Base-by-base conservation (phyloP, 805 yeast genomes). In the Ogataea trehalophila region DNA sequence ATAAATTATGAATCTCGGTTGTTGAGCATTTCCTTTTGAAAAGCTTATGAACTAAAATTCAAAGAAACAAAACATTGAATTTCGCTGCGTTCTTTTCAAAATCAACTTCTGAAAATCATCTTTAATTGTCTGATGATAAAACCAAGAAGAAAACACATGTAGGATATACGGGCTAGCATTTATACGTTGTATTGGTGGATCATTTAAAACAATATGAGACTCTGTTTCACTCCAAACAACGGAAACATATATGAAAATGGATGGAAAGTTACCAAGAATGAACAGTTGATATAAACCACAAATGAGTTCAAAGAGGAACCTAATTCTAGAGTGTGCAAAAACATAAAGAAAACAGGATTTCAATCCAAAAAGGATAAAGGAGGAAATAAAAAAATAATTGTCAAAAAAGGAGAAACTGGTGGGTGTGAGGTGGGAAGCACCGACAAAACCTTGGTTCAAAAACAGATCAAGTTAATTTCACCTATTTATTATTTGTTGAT, bases 401-500 rank as follows among this genome's bases (percentile, higher is more conserved):
- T 16, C 18, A 11, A n/a, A 16, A 18, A 37, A 35, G 26, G 29
- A 29, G 6, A 26, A 8, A 23, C 41, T 48, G 9, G 50, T 40
- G 52, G 53, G 53, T 41, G 51, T 46, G 54, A 44, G 54, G 52
- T 48, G 39, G 45, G 35, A 43, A 15, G 40, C 57, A 54, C 57
- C 57, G 47, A 51, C 43, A 15, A 34, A 41, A 35, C 47, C 43
- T 47, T 45, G 49, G 47, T 33, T 37, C 20, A 16, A 33, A 33
- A 41, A 17, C 38, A 6, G 31, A 11, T 26, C 31, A 26, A 9
- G 11, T 26, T 26, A 5, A 11, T 26, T 26, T 26, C 31, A 26
- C 9, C 31, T 26, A 26, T 26, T 26, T 26, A 26, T 26, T 26
- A 26, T 26, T 26, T 26, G 31, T 9, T 26, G 9, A 26, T 4